Conservation (phyloP, 2,329 filamentous ascomycete species). For the Akanthomyces uredinophilus region DNA sequence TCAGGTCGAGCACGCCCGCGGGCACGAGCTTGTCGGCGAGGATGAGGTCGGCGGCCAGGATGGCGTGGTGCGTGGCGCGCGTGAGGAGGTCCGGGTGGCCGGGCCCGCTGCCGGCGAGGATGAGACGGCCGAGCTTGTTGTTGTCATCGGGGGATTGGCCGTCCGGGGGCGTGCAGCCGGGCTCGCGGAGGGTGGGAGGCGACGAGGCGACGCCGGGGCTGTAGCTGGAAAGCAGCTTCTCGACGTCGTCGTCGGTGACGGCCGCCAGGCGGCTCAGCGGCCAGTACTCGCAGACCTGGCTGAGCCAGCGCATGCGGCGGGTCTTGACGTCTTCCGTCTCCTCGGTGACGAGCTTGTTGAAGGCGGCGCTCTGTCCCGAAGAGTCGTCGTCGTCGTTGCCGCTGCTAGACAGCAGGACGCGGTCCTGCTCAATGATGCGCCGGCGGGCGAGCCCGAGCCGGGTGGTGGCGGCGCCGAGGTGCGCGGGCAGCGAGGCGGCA, state of each 20-base stretch:
- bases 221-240: conserved; percentile 71
- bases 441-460: conserved; percentile 68
- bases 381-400: conserved; percentile 51
- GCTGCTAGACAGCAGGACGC: conserved; percentile 37
- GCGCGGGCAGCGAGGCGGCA: conserved; percentile 67
- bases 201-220: conserved; percentile 25
- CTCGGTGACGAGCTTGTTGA: conserved; percentile 77
- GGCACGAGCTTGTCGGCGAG: conserved; percentile 85
- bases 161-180: conserved; percentile 15
- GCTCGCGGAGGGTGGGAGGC: conserved; percentile 16
- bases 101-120: conserved; percentile 87
- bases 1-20: conserved; percentile 76
- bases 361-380: conserved; percentile 69
- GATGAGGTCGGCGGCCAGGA: conserved; percentile 69
- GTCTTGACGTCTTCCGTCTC: conserved; percentile 61
- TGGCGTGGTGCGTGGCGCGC: conserved; percentile 70
- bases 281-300: conserved; percentile 99
- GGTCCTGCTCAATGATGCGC: conserved; percentile 68
- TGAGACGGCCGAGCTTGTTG: conserved; percentile 64
- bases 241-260: conserved; percentile 75
- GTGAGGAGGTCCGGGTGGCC: conserved; percentile 91
- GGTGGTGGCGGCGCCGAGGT: conserved; percentile 72
- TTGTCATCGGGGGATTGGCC: not conserved
- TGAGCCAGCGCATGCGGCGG: conserved; percentile 84
- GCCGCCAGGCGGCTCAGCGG: conserved; percentile 75